Evolutionary conservation across 345 rosid genomes (phyloP), one percentile per base, ranked within the genome.

Genomic region (Cardiospermum halicacabum): DNA sequence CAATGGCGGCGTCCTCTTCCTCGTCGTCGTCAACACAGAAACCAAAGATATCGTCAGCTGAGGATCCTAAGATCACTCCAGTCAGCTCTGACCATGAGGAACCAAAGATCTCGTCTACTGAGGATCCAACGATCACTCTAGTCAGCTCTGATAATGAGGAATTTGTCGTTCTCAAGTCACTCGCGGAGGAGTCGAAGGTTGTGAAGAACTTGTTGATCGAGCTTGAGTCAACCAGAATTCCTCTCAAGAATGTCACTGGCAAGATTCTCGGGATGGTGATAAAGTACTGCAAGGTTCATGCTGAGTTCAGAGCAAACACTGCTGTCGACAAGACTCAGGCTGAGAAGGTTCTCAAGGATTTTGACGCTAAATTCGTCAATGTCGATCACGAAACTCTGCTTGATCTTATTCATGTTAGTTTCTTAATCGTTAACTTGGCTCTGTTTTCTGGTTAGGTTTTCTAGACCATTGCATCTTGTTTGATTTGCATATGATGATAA

Each of bases 221-320:
- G 74, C 82, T 85, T 45, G 86, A 69, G 32, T 69, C n/a, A n/a
- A n/a, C 64, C 70, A 91, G 72, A 6, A 78, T 89, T 60, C 96
- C 94, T 0, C 47, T 91, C 26, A 91, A 89, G 0, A 83, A 86
- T 61, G 97, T 91, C 27, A 77, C 81, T 3, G 72, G 89, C 77
- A 75, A 83, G 90, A 85, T 89, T 84, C 82, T 91, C 15, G 76
- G 91, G 2, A 86, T 77, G 85, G 87, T 91, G 24, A 81, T 89
- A 56, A 96, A 91, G 80, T 91, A 91, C 71, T 83, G 87, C 79
- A 83, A 74, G 75, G 86, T 78, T 47, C 97, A 89, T 73, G 93
- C 79, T 3, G 91, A 84, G 25, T 21, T 43, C 25, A 61, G 77
- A 42, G 42, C 16, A 1, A 15, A 40, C 11, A 21, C 70, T 25